Conservation (phyloP, 768 basidiomycete genomes). For the Mycena floridula region DNA sequence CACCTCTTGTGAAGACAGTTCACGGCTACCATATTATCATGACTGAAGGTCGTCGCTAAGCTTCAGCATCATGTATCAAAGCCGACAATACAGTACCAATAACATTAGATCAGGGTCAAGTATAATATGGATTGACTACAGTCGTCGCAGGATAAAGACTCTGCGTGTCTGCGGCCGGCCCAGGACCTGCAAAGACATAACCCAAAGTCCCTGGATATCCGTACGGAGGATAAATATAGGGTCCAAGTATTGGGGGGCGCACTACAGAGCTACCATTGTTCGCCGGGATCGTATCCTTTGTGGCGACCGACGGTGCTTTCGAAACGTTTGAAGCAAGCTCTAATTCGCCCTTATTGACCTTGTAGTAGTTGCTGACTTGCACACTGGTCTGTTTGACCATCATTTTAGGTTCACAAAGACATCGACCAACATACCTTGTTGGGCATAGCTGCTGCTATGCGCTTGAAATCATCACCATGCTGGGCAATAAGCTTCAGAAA, state of each 20-base stretch:
- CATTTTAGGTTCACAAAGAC: neutral
- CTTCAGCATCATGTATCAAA: too few species aligned
- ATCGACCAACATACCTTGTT: slow-evolving; percentile 20
- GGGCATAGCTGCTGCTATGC: slow-evolving; percentile 63
- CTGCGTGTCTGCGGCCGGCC: neutral
- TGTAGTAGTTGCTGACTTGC: slow-evolving; percentile 51
- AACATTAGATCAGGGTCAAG: neutral
- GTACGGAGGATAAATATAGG: neutral
- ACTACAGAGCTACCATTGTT: neutral
- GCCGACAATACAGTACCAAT: neutral
- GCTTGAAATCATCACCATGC: slow-evolving; percentile 61
- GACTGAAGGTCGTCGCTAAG: slow-evolving; percentile 77
- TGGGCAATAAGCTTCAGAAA: slow-evolving; percentile 53
- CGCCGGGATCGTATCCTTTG: too few species aligned
- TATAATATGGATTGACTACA: neutral
- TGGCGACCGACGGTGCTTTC: slow-evolving; percentile 1
- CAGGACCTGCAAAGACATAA: neutral
- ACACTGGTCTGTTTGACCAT: slow-evolving; percentile 3
- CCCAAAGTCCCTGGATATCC: neutral
- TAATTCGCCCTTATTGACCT: slow-evolving; percentile 32
- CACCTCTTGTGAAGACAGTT: slow-evolving; percentile 74
- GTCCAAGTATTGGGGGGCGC: neutral
- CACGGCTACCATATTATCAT: slow-evolving; percentile 89
- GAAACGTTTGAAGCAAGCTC: slow-evolving; percentile 35
- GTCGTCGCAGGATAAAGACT: neutral